These are phyloP conservation scores for Albizia julibrissin DNA, from an alignment of 306 rosid species.

Conservation along the genomic window DNA sequence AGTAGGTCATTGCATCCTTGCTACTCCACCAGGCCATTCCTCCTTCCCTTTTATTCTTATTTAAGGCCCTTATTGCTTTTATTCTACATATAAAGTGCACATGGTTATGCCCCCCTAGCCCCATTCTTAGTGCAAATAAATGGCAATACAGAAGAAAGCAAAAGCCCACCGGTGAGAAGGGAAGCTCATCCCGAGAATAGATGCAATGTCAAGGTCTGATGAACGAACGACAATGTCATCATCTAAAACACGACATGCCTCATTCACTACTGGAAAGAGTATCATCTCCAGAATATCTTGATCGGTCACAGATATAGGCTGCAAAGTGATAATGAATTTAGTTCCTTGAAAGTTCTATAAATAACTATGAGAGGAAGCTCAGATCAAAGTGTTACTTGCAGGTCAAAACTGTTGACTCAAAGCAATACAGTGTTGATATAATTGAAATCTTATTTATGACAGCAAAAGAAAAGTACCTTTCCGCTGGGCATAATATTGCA, in stretches of 20 bases:
- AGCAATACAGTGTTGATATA: slow-evolving; percentile 12
- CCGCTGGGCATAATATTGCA: slow-evolving; percentile 72
- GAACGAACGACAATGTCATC: slow-evolving; percentile 83
- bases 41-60: not conserved
- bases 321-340: slow-evolving; percentile 33
- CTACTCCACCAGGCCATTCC: not conserved
- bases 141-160: not conserved
- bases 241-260: slow-evolving; percentile 90
- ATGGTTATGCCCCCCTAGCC: not conserved
- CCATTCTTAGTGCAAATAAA: not conserved
- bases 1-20: not conserved
- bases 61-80: not conserved
- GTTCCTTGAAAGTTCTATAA: slow-evolving; percentile 1
- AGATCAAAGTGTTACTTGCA: slow-evolving; percentile 8
- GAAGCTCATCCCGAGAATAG: slow-evolving; percentile 98
- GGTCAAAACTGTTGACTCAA: slow-evolving; percentile 2
- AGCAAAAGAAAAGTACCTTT: slow-evolving; percentile 58
- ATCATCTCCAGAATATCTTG: slow-evolving; percentile 91
- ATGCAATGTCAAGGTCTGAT: slow-evolving; percentile 87
- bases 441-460: slow-evolving; percentile 20
- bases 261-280: slow-evolving; percentile 92
- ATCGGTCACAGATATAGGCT: slow-evolving; percentile 82
- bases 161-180: slow-evolving; percentile 70
- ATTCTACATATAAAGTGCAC: not conserved
- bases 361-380: not conserved